These are phyloP conservation scores for Mortierella sp. DNA, from an alignment of 371 early-diverging fungal genomes.

Conservation along the genomic window DNA sequence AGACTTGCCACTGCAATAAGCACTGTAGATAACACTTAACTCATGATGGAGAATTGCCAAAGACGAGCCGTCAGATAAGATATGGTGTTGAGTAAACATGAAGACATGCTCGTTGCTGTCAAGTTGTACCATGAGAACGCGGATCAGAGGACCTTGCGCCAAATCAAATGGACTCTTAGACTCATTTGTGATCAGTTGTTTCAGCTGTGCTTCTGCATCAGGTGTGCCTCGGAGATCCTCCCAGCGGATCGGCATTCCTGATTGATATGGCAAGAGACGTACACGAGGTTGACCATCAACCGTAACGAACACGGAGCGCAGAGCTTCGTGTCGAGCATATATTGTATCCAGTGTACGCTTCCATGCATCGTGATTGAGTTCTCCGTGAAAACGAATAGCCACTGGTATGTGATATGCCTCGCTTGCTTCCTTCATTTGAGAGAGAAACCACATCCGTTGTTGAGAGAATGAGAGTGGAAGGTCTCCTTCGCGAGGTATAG, in stretches of 20 bases:
- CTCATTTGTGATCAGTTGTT: background rate
- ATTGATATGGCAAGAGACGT: slow-evolving; percentile 3
- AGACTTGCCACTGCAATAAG: background rate
- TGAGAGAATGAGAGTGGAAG: slow-evolving; percentile 11
- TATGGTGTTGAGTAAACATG: slow-evolving; percentile 10
- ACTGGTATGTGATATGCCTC: slow-evolving; percentile 8
- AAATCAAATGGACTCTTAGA: slow-evolving; percentile 2
- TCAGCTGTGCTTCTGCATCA: background rate
- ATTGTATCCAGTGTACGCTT: background rate
- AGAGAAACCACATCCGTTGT: slow-evolving; percentile 8
- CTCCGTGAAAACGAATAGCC: slow-evolving; percentile 3
- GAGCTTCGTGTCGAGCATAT: slow-evolving; percentile 10
- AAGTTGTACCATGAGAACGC: slow-evolving; percentile 6
- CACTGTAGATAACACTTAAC: slow-evolving; percentile 3
- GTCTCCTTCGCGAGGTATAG: background rate
- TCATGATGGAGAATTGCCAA: slow-evolving; percentile 1
- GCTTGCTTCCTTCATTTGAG: slow-evolving; percentile 5
- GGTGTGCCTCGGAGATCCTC: slow-evolving; percentile 3
- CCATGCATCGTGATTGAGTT: background rate
- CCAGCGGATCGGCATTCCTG: background rate
- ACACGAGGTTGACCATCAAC: slow-evolving; percentile 5
- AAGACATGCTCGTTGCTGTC: slow-evolving; percentile 12
- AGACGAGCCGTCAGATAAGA: slow-evolving; percentile 16
- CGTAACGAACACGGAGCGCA: slow-evolving; percentile 3
- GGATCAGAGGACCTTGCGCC: slow-evolving; percentile 9